Base-by-base conservation (phyloP, 208 protist genomes). In the Trypanosoma mega region DNA sequence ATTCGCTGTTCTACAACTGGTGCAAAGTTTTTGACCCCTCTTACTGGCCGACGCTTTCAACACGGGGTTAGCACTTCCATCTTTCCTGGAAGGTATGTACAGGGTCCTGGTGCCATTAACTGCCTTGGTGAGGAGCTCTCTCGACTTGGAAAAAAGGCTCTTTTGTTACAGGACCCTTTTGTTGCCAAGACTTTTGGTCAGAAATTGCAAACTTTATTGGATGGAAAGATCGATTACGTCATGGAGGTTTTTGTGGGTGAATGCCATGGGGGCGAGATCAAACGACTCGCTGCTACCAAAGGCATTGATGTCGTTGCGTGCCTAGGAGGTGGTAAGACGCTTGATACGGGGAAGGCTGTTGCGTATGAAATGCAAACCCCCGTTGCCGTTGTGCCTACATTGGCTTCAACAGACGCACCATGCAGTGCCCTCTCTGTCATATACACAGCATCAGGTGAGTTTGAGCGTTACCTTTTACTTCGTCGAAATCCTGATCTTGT, bases 31-130 rank as follows among this genome's bases (percentile, higher is more conserved):
- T 47, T 4, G 7, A 4, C 8, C 14, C 43, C 4, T 47, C 23
- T 7, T 4, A n/a, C 7, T 47, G 18, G n/a, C 43, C 5, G 14
- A 16, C 5, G 7, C n/a, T 4, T 4, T n/a, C n/a, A n/a, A n/a
- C 5, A 4, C 23, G 43, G 43, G n/a, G 43, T 47, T 16, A 18
- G 18, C 23, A 47, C 43, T 7, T 47, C 63, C 26, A 63, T 69
- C 46, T 75, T 75, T 37, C 68, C 68, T 31, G 60, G 68, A 5
- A 58, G 68, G 24, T 75, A 75, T 46, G 53, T 75, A 37, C 68
- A 75, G 41, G 68, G 61, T 8, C 68, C 68, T 12, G 63, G 63
- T 1, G 62, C 68, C 16, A 56, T 75, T 2, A 16, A 31, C 12
- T 44, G 60, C 4, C 62, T 76, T 16, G 62, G 62, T 37, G 34